Percentiles rank a stretch among this genome's conserved stretches.
Evolutionary conservation across 495 filamentous ascomycete species (phyloP).

Genomic region (Lineolata rhizophorae): DNA sequence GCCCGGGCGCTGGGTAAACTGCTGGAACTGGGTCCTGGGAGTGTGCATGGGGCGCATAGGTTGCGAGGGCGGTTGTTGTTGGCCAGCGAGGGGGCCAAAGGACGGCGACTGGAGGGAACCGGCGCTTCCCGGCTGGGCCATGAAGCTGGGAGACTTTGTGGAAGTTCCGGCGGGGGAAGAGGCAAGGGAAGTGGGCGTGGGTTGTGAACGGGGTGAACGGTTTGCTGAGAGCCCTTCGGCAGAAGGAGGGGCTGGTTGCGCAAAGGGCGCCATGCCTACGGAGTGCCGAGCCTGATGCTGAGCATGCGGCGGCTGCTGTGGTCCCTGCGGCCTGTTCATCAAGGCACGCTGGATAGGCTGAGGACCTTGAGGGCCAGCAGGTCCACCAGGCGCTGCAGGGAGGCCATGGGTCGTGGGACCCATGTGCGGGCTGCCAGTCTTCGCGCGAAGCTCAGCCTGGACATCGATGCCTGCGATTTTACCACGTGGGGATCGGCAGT

Average conservation of each 20-base stretch:
- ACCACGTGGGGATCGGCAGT: no score
- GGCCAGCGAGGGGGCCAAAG: conserved; percentile 33
- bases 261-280: no score
- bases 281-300: no score
- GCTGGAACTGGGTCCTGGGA: conserved; percentile 14
- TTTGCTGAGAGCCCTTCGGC: conserved; percentile 9
- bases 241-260: no score
- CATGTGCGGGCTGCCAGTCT: conserved; percentile 54
- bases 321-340: conserved; percentile 37
- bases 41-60: conserved; percentile 14
- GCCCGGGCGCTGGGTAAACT: conserved; percentile 11
- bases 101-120: conserved; percentile 43
- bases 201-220: conserved; percentile 37
- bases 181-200: conserved; percentile 63
- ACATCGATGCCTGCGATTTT: conserved; percentile 89
- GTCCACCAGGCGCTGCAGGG: no score
- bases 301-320: conserved; percentile 45
- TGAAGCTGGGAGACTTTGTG: conserved; percentile 37
- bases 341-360: conserved; percentile 51
- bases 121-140: conserved; percentile 44
- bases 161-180: conserved; percentile 53
- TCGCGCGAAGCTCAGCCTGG: conserved; percentile 77
- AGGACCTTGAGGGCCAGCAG: no score
- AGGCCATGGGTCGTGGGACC: conserved; percentile 35
- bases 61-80: conserved; percentile 20